These are phyloP conservation scores for Fusarium pseudograminearum DNA, from an alignment of 2,329 filamentous ascomycete species.

Conservation along the genomic window DNA sequence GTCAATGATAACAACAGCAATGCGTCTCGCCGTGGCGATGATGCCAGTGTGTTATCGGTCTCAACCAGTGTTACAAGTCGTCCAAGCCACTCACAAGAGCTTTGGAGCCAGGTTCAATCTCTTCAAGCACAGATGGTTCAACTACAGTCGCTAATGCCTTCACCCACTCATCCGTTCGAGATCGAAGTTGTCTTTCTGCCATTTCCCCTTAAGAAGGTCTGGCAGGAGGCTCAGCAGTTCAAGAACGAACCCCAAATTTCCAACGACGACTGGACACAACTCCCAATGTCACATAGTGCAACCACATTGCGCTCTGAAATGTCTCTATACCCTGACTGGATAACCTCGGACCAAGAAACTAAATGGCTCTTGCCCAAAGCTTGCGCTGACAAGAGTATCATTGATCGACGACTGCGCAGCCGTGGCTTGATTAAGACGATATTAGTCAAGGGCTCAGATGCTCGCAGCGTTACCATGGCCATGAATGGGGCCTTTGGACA, in stretches of 20 bases:
- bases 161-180: slow-evolving; percentile 74
- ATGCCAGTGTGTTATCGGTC: slow-evolving; percentile 63
- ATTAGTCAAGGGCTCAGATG: slow-evolving; percentile 71
- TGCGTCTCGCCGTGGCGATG: slow-evolving; percentile 54
- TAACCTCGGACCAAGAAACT: slow-evolving; percentile 57
- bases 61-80: slow-evolving; percentile 58
- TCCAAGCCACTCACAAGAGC: slow-evolving; percentile 58
- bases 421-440: slow-evolving; percentile 77
- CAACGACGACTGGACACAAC: slow-evolving; percentile 67
- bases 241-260: slow-evolving; percentile 53
- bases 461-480: slow-evolving; percentile 74
- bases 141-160: slow-evolving; percentile 73
- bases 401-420: slow-evolving; percentile 79
- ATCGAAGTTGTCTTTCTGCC: slow-evolving; percentile 82
- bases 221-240: slow-evolving; percentile 65
- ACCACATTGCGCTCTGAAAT: slow-evolving; percentile 61
- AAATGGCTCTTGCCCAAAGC: slow-evolving; percentile 78
- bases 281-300: slow-evolving; percentile 62
- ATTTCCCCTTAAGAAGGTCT: slow-evolving; percentile 70
- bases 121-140: slow-evolving; percentile 64
- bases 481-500: slow-evolving; percentile 72
- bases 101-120: slow-evolving; percentile 63
- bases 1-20: slow-evolving; percentile 60
- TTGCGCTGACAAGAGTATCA: slow-evolving; percentile 70
- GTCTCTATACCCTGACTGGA: slow-evolving; percentile 62